phyloP scores from a whole-genome alignment of 164 flowering plant genomes.

The Protea cynaroides region DNA sequence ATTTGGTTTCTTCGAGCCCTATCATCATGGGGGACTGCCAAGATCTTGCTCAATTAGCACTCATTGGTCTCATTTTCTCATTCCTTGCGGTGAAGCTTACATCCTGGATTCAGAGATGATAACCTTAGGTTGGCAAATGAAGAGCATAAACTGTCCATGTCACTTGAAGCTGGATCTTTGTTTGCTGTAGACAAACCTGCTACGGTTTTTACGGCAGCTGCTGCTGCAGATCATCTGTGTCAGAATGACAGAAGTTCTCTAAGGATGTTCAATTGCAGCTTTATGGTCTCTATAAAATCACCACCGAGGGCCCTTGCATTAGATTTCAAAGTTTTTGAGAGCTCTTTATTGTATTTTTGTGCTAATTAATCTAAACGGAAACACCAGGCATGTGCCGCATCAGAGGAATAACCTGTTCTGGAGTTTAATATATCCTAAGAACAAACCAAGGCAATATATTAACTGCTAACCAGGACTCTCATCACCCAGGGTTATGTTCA shows the following conservation, averaged over 20 bases:
- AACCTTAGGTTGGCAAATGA: slow-evolving; percentile 35
- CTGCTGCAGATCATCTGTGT: slow-evolving; percentile 75
- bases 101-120: slow-evolving; percentile 62
- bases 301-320: slow-evolving; percentile 96
- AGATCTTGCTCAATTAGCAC: slow-evolving; percentile 50
- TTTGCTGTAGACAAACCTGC: slow-evolving; percentile 22
- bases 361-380: no score
- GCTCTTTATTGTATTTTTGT: no score
- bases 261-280: slow-evolving; percentile 78
- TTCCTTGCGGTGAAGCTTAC: slow-evolving; percentile 82
- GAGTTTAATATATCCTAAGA: no score
- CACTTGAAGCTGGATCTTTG: not conserved
- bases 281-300: slow-evolving; percentile 86
- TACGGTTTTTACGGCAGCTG: slow-evolving; percentile 79
- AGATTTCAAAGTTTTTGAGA: no score
- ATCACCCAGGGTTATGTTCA: no score
- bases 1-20: not conserved
- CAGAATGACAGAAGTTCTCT: slow-evolving; percentile 63
- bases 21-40: slow-evolving; percentile 63
- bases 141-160: slow-evolving; percentile 25
- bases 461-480: no score
- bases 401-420: no score
- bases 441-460: no score
- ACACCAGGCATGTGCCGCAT: no score
- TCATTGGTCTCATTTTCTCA: slow-evolving; percentile 76